Percentiles rank a stretch among this genome's conserved stretches.
These are phyloP conservation scores for Aspergillus sp. DNA, from an alignment of 2,329 filamentous ascomycete species.

Conservation along the genomic window DNA sequence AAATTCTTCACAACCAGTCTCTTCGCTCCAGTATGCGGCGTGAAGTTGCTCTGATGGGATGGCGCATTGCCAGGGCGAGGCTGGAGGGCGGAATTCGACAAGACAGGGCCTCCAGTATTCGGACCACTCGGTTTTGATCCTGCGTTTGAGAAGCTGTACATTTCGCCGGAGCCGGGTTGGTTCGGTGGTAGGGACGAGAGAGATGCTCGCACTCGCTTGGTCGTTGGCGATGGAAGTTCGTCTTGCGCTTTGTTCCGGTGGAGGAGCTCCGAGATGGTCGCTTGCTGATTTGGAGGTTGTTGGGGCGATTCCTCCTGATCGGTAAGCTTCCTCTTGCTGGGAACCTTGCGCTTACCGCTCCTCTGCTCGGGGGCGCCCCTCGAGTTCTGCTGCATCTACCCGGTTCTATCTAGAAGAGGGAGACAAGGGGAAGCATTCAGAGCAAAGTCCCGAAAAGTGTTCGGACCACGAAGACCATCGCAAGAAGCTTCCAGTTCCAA, in stretches of 20 bases:
- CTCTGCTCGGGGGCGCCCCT: constrained; percentile 39
- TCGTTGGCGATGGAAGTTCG: constrained; percentile 31
- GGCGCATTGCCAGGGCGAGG: constrained; percentile 31
- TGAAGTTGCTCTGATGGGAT: constrained; percentile 54
- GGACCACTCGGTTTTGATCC: constrained; percentile 47
- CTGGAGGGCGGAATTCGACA: constrained; percentile 24
- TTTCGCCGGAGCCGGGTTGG: constrained; percentile 42
- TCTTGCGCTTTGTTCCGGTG: constrained; percentile 30
- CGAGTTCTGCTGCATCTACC: constrained; percentile 45
- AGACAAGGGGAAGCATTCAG: constrained; percentile 20
- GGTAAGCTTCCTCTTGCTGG: constrained; percentile 43
- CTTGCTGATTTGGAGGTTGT: constrained; percentile 35
- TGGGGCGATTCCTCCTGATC: constrained; percentile 34
- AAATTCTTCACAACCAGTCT: constrained; percentile 95
- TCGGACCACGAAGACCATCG: constrained; percentile 19
- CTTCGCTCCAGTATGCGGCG: constrained; percentile 73
- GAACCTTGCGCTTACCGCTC: constrained; percentile 45
- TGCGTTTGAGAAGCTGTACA: constrained; percentile 54
- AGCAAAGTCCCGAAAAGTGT: constrained; percentile 18
- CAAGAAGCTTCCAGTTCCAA: constrained; percentile 5
- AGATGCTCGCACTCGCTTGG: constrained; percentile 41
- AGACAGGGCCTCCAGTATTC: constrained; percentile 34
- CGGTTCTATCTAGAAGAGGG: constrained; percentile 30
- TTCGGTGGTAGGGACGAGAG: constrained; percentile 11
- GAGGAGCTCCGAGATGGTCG: constrained; percentile 48